These are phyloP conservation scores for Saccharomycopsis sp. DNA, from an alignment of 805 yeast species.

Conservation along the genomic window DNA sequence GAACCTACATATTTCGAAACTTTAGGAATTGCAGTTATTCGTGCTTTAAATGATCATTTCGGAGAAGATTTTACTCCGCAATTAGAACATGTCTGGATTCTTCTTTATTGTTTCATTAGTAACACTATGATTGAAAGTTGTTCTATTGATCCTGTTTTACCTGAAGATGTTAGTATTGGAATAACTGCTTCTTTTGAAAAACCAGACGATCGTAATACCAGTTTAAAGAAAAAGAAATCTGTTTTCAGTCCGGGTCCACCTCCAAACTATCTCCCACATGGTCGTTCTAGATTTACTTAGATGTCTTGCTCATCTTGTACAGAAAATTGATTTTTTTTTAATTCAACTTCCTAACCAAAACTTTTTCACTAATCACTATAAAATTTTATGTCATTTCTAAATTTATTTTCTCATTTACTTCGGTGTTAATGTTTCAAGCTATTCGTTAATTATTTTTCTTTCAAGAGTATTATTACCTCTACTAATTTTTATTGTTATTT, in stretches of 20 bases:
- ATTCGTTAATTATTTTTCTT: no score
- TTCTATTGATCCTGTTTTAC: slow-evolving; percentile 19
- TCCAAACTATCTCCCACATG: background rate
- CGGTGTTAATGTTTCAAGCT: no score
- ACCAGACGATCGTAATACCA: background rate
- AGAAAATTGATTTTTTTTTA: no score
- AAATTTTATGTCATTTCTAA: no score
- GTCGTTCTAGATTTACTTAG: background rate
- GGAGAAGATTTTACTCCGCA: slow-evolving; percentile 19
- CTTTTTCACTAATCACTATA: no score
- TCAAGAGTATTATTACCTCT: no score
- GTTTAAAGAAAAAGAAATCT: slow-evolving; percentile 5
- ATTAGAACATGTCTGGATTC: slow-evolving; percentile 20
- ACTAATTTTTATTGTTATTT: background rate
- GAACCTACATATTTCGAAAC: slow-evolving; percentile 18
- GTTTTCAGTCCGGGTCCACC: background rate
- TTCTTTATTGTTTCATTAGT: slow-evolving; percentile 22
- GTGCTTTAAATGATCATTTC: slow-evolving; percentile 16
- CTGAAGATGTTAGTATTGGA: slow-evolving; percentile 7
- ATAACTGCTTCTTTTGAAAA: background rate
- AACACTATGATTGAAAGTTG: slow-evolving; percentile 23
- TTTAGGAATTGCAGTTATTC: slow-evolving; percentile 17
- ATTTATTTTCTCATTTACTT: no score
- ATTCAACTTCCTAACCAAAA: background rate
- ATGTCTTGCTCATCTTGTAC: no score